Percentiles rank a stretch among this genome's conserved stretches.
Evolutionary conservation across 164 flowering plant genomes (phyloP).

Genomic region (Aristolochia californica): DNA sequence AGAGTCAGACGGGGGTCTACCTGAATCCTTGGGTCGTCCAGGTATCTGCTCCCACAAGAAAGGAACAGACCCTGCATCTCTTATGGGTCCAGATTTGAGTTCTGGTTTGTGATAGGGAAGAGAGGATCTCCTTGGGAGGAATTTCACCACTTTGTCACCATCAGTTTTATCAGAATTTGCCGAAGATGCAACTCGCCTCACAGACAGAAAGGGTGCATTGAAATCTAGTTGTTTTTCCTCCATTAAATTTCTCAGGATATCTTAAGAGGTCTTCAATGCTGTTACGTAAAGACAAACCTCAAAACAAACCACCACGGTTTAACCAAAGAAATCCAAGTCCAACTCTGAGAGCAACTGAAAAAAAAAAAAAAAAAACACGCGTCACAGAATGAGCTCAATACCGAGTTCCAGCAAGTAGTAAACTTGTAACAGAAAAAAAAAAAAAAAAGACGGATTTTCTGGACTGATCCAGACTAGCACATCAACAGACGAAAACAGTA

Average conservation of each 20-base stretch:
- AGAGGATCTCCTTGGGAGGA: conserved; percentile 12
- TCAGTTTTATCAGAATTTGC: conserved; percentile 8
- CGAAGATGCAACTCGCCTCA: conserved; percentile 47
- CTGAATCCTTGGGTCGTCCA: conserved; percentile 66
- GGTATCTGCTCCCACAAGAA: conserved; percentile 75
- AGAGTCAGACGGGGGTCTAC: conserved; percentile 9
- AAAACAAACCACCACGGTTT: background rate
- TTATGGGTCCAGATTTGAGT: conserved; percentile 72
- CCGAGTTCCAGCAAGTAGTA: too few species aligned
- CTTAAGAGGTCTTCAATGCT: background rate
- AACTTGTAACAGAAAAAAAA: too few species aligned
- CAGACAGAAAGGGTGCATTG: conserved; percentile 65
- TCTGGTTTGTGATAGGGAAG: conserved; percentile 50
- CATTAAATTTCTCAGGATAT: conserved; percentile 23
- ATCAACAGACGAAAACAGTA: too few species aligned
- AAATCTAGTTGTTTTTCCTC: conserved; percentile 51
- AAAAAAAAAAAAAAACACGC: too few species aligned
- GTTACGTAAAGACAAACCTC: too few species aligned
- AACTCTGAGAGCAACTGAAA: background rate
- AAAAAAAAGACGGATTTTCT: too few species aligned
- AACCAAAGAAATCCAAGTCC: background rate
- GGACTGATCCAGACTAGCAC: too few species aligned
- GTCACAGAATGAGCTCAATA: too few species aligned
- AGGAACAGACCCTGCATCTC: conserved; percentile 74
- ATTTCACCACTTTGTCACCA: conserved; percentile 14